Conservation (phyloP, 139 green algal species). For the Chlamydomonas eustigma region DNA sequence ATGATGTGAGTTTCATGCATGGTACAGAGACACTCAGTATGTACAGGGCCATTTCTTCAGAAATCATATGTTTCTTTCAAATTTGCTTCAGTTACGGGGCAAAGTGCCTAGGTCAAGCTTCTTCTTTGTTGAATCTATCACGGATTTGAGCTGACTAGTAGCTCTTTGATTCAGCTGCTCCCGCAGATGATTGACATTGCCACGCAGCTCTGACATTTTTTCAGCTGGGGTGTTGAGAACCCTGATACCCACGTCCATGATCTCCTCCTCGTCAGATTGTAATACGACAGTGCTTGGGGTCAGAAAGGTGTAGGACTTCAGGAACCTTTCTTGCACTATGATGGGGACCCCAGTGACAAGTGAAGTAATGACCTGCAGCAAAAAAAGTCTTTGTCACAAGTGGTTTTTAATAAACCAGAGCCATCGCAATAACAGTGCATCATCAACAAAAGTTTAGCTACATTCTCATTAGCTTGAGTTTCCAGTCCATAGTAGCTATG, state of each 20-base stretch:
- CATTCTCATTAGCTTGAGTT: too few species aligned
- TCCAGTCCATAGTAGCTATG: too few species aligned
- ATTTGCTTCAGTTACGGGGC: background rate
- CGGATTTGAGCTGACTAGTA: background rate
- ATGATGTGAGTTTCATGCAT: too few species aligned
- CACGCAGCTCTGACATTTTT: background rate
- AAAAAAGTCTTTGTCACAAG: background rate
- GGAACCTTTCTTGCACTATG: background rate
- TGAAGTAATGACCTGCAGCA: slow-evolving; percentile 14
- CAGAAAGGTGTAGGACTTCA: slow-evolving; percentile 5
- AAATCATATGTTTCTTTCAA: too few species aligned
- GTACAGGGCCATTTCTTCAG: too few species aligned
- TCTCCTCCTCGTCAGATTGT: background rate
- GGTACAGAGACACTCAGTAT: too few species aligned
- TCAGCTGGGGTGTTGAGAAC: background rate
- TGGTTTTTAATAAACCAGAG: too few species aligned
- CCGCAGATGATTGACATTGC: background rate
- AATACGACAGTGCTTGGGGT: background rate
- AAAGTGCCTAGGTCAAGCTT: background rate
- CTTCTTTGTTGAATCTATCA: background rate
- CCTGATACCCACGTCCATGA: background rate
- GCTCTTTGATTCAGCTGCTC: background rate
- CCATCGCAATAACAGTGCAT: too few species aligned
- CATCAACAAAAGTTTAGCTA: too few species aligned
- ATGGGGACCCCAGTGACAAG: slow-evolving; percentile 11